phyloP scores from a whole-genome alignment of 192 early-diverging fungal species.

The Gamsiella multidivaricata region DNA sequence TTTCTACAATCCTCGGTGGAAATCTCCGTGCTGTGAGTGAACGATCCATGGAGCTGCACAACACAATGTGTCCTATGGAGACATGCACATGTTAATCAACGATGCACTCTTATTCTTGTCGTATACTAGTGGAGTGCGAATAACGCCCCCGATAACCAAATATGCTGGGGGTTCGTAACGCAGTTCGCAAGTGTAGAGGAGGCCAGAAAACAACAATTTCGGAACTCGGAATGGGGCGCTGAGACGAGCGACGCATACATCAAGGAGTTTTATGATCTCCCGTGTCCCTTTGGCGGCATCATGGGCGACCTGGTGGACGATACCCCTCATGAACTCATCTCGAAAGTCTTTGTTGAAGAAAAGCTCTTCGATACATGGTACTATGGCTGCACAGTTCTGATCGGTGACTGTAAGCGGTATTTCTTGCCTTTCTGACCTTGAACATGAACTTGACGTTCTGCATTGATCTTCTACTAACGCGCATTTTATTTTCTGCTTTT shows the following conservation, averaged over 20 bases:
- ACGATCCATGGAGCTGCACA: no score
- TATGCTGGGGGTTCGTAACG: conserved; percentile 9
- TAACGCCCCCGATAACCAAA: neutral
- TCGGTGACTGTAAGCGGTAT: conserved; percentile 5
- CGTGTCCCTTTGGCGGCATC: neutral
- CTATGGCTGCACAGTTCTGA: neutral
- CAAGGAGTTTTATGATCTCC: neutral
- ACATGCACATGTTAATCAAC: neutral
- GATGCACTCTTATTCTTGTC: no score
- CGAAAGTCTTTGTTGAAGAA: neutral
- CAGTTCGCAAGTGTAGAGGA: neutral
- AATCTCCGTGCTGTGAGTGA: neutral
- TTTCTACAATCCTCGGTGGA: neutral
- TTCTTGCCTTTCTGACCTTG: neutral
- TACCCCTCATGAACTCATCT: neutral
- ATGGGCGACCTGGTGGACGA: neutral
- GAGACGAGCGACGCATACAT: neutral
- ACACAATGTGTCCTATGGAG: no score
- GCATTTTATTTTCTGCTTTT: no score
- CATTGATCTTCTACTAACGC: no score
- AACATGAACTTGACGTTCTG: neutral
- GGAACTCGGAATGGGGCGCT: conserved; percentile 13
- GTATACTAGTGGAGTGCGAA: conserved; percentile 8
- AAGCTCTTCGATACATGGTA: conserved; percentile 5
- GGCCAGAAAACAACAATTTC: conserved; percentile 1